phyloP scores from a whole-genome alignment of 352 stramenopile species.

The Elongisporangium prolatum region DNA sequence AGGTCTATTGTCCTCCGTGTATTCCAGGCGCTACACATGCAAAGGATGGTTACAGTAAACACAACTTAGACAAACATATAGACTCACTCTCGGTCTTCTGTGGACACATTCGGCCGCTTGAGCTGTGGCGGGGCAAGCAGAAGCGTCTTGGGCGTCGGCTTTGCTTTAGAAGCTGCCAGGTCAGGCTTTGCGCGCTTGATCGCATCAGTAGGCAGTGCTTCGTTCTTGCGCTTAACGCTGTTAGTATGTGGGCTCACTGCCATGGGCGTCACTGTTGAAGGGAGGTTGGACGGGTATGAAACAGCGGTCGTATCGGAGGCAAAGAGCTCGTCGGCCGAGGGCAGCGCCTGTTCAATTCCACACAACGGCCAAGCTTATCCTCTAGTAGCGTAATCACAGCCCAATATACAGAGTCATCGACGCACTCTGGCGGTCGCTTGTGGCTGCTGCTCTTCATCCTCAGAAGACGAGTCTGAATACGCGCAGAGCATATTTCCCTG shows the following conservation, averaged over 20 bases:
- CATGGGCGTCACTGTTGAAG: constrained; percentile 8
- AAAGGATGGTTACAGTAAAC: neutral
- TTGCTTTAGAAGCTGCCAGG: neutral
- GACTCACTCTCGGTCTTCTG: constrained; percentile 55
- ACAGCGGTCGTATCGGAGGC: constrained; percentile 22
- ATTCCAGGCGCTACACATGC: constrained; percentile 54
- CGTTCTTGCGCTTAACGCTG: constrained; percentile 9
- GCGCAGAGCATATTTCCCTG: neutral
- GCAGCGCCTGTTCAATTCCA: constrained; percentile 11
- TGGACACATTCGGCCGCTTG: constrained; percentile 63
- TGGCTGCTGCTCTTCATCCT: neutral
- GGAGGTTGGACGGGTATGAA: constrained; percentile 1
- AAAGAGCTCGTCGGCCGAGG: constrained; percentile 47
- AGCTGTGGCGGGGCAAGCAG: constrained; percentile 59
- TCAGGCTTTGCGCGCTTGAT: constrained; percentile 13
- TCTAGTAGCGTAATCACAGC: neutral
- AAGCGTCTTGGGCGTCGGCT: constrained; percentile 14
- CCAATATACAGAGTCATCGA: neutral
- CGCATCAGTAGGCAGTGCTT: constrained; percentile 1
- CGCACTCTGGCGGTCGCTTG: neutral
- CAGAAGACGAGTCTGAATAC: neutral
- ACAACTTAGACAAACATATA: neutral
- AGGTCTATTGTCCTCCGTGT: constrained; percentile 52
- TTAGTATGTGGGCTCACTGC: neutral
- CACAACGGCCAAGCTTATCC: neutral